Base-by-base conservation (phyloP, 768 basidiomycete species). In the Agrocybe pediades region DNA sequence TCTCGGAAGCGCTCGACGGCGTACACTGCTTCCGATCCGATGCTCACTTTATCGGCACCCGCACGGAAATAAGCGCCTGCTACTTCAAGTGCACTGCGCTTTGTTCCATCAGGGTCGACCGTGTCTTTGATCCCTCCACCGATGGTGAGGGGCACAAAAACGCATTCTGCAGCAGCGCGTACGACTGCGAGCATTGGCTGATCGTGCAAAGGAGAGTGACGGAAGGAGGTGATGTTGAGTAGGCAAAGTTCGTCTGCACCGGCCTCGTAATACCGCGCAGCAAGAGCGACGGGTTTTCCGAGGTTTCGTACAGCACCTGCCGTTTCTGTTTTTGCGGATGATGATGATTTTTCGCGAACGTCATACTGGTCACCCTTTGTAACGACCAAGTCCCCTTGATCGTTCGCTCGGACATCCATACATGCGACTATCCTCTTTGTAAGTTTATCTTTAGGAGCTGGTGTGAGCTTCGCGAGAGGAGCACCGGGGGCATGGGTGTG, bases 321-420 rank as follows among this genome's bases (percentile, higher is more conserved):
- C 1, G 82, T 71, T 21, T 73, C 72, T 54, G 80, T 71, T 16
- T 71, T 56, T 33, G 60, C 46, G 41, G 48, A 46, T 25, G 44
- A 45, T 19, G 65, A 46, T 9, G 64, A n/a, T 64, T 88, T 93
- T 71, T 98, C 95, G 49, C 95, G 91, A 16, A 98, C 95, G 68
- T 98, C 94, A 73, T 99, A 99, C 69, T 97, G 97, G 70, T 99
- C 97, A 53, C 97, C 97, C 74, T 99, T 99, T 40, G 97, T 99
- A 1, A 99, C 97, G 54, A 99, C 95, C 49, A 99, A 85, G 69
- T 99, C 97, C 24, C 97, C 97, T 13, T 86, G 69, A 68, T 99
- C 97, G 70, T 98, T 98, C 17, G 95, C 85, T 41, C 97, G 88
- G 19, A 99, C 96, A 68, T 99, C 97, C 83, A 99, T 85, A 70